Base-by-base conservation (phyloP, 345 rosid genomes). In the Ailanthus altissimus region DNA sequence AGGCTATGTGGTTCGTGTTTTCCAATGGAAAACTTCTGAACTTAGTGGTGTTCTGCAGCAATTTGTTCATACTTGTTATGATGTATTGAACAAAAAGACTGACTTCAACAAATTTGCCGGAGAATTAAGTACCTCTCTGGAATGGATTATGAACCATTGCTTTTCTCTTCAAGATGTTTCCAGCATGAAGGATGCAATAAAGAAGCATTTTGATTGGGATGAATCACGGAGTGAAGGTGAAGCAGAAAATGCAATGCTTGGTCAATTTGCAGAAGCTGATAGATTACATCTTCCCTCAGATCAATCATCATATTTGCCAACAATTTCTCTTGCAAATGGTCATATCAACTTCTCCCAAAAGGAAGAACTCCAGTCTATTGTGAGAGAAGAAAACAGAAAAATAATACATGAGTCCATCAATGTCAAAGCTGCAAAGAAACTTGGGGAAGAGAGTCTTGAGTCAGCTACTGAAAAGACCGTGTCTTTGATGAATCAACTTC, bases 141-240 rank as follows among this genome's bases (percentile, higher is more conserved):
- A 91, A 72, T 96, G 99, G 98, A 88, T 88, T 65, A 84, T 92
- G 75, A 93, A 88, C 80, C 96, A 93, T 49, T 93, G 99, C 72
- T 93, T 93, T 78, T 92, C 99, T 72, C 85, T 93, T 66, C 98
- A 93, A 88, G 97, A 93, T 85, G 97, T 92, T 89, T 87, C 98
- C 72, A 90, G 91, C 92, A 95, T 89, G 94, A 90, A 81, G 82
- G 87, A 90, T 72, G 93, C 83, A 74, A 81, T 90, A 36, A 86
- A 85, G 85, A 92, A 89, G 84, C 87, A 87, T 59, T 82, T 84
- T 40, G 88, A 92, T 45, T 86, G 93, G 91, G 97, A 90, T 80
- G 97, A 88, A 66, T 66, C 90, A 13, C 78, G 69, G 51, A 89
- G 90, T 78, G 99, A 86, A 86, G 78, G 85, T 53, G 93, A 93